Conservation (phyloP, 1,284 basidiomycete species). For the Flammula alnicola region DNA sequence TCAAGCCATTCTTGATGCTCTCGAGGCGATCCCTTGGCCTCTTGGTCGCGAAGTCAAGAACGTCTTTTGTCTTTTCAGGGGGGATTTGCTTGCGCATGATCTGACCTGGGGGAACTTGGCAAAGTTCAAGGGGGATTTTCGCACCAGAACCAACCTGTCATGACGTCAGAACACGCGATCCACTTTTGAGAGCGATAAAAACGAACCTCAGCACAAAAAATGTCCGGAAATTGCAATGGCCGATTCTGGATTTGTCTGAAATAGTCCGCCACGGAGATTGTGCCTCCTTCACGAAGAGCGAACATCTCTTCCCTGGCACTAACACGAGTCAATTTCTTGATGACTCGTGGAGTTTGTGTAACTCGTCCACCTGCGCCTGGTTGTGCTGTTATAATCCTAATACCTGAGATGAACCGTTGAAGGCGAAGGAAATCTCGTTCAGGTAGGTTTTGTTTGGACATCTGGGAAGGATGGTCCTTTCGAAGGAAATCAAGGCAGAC, state of each 20-base stretch:
- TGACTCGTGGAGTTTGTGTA: constrained; percentile 47
- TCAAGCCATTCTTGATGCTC: constrained; percentile 61
- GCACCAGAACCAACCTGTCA: constrained; percentile 72
- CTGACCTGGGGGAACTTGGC: constrained; percentile 67
- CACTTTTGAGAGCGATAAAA: too few species aligned
- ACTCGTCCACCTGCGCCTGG: constrained; percentile 40
- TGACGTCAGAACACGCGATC: too few species aligned
- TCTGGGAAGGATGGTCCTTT: constrained; percentile 40
- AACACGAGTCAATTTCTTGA: constrained; percentile 57
- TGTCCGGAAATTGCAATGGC: constrained; percentile 56
- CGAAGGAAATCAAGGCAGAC: constrained; percentile 63
- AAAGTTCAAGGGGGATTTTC: constrained; percentile 70
- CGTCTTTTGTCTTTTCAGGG: constrained; percentile 64
- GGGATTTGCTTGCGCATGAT: constrained; percentile 78
- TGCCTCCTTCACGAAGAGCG: constrained; percentile 54
- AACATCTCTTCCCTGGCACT: constrained; percentile 59
- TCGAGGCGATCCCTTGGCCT: constrained; percentile 61
- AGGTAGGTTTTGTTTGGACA: constrained; percentile 53
- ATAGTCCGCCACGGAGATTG: constrained; percentile 64
- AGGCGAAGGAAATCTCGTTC: constrained; percentile 64
- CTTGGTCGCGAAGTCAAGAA: constrained; percentile 76
- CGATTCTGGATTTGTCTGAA: constrained; percentile 55
- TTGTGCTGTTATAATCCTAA: constrained; percentile 52
- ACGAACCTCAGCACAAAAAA: constrained; percentile 67
- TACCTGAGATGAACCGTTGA: constrained; percentile 64